A percentile compares a stretch with the other conserved stretches of the same genome.
Conservation (phyloP, 768 basidiomycete species). For the Daedaleopsis nitida region DNA sequence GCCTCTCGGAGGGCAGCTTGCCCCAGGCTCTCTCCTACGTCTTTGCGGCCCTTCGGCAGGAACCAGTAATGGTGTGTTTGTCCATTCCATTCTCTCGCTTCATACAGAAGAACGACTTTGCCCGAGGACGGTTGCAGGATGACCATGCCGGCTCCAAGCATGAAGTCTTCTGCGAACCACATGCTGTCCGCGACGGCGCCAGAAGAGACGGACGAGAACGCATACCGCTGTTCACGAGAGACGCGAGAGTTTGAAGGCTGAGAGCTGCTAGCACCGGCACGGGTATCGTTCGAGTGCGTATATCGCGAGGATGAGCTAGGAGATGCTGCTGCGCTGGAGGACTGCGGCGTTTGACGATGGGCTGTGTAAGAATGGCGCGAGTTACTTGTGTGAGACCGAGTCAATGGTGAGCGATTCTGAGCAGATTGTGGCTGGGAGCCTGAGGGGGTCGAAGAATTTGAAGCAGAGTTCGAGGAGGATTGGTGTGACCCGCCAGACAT, state of each 20-base stretch:
- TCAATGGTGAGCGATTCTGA: background rate
- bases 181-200: constrained; percentile 43
- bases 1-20: constrained; percentile 62
- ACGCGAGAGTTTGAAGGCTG: background rate
- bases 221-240: background rate
- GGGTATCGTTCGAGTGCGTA: background rate
- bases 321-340: background rate
- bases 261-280: background rate
- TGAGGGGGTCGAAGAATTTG: background rate
- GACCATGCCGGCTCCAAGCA: constrained; percentile 64
- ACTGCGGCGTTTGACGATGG: background rate
- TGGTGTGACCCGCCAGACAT: background rate
- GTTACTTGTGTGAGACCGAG: background rate
- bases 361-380: no score
- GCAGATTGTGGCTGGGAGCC: background rate
- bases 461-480: background rate
- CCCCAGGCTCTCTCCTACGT: constrained; percentile 64
- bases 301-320: background rate
- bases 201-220: constrained; percentile 43
- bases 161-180: constrained; percentile 54
- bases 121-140: constrained; percentile 60
- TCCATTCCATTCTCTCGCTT: constrained; percentile 28
- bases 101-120: constrained; percentile 54
- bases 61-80: constrained; percentile 41
- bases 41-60: constrained; percentile 66